Conservation (phyloP, 495 filamentous ascomycete species). For the Neurospora sp. region DNA sequence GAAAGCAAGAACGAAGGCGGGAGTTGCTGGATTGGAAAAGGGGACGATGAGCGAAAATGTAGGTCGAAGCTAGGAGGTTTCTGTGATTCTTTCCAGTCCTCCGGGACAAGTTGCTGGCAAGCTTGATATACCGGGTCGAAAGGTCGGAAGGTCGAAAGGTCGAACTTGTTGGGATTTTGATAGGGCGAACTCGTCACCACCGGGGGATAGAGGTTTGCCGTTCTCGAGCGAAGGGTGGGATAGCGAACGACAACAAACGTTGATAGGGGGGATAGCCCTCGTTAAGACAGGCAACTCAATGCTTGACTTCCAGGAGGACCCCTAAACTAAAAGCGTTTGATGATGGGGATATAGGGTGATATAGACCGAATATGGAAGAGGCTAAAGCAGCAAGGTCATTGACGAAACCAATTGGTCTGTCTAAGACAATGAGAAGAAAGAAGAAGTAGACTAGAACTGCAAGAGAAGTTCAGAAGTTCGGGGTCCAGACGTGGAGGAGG, state of each 20-base stretch:
- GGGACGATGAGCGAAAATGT: background rate
- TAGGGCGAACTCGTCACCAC: conserved; percentile 2
- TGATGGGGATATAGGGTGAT: conserved; percentile 7
- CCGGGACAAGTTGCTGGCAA: background rate
- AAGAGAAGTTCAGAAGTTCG: background rate
- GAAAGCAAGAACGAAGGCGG: background rate
- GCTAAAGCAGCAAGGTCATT: conserved; percentile 36
- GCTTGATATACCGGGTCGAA: background rate
- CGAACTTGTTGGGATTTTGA: background rate
- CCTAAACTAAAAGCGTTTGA: conserved; percentile 5
- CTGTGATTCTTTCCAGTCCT: background rate
- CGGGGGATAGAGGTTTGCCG: conserved; percentile 14
- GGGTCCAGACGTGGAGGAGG: background rate
- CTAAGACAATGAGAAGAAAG: conserved; percentile 14
- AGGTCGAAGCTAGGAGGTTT: background rate
- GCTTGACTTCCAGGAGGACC: conserved; percentile 11
- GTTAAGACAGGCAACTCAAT: conserved; percentile 23
- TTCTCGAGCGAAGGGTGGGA: conserved; percentile 8
- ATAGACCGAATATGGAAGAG: conserved; percentile 13
- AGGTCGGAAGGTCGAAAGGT: background rate
- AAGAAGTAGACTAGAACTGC: background rate
- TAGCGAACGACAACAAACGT: conserved; percentile 18
- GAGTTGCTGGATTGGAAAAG: background rate
- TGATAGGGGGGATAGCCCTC: conserved; percentile 4
- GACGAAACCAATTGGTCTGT: conserved; percentile 24